A percentile compares a stretch with the other conserved stretches of the same genome.
Evolutionary conservation across 2,329 filamentous ascomycete genomes (phyloP).

Genomic region (Thermochaetoides dissita): DNA sequence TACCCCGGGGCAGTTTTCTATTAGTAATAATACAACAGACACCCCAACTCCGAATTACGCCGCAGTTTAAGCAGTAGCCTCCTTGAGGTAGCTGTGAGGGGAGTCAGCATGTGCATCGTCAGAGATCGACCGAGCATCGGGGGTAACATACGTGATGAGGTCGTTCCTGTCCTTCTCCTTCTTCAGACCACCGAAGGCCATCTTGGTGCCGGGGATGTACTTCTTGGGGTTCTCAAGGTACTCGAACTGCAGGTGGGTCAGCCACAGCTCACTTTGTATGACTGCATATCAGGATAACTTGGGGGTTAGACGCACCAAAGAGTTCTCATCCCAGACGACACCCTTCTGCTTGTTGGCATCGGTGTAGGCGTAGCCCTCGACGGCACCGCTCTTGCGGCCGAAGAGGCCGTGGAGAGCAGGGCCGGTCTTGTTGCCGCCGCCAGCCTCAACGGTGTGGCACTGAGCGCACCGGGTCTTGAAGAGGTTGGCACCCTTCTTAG

Average conservation of each 20-base stretch:
- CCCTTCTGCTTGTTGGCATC: constrained; percentile 99
- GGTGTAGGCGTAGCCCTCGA: constrained; percentile 91
- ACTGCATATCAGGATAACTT: no score
- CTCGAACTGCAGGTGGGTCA: constrained; percentile 51
- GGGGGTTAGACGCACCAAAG: constrained; percentile 48
- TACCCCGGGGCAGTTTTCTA: neutral
- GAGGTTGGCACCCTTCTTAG: constrained; percentile 93
- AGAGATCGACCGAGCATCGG: neutral
- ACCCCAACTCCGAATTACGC: neutral
- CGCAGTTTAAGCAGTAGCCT: constrained; percentile 6
- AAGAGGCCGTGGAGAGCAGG: constrained; percentile 95
- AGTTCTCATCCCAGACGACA: constrained; percentile 72
- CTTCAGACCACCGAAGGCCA: constrained; percentile 99
- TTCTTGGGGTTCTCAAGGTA: constrained; percentile 99
- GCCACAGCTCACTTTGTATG: neutral
- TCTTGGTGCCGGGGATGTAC: constrained; percentile 99
- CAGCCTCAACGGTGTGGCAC: constrained; percentile 90
- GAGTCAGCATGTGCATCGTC: neutral
- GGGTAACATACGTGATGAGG: constrained; percentile 71
- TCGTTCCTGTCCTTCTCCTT: constrained; percentile 99
- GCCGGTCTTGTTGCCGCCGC: constrained; percentile 94
- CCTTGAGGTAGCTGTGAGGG: constrained; percentile 8
- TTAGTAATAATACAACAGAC: constrained; percentile 6
- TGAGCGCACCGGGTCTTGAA: constrained; percentile 99
- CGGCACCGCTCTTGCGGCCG: constrained; percentile 84